Percentiles rank a stretch among this genome's conserved stretches.
Conservation (phyloP, 2,329 filamentous ascomycete species). For the Didymella lethalis region DNA sequence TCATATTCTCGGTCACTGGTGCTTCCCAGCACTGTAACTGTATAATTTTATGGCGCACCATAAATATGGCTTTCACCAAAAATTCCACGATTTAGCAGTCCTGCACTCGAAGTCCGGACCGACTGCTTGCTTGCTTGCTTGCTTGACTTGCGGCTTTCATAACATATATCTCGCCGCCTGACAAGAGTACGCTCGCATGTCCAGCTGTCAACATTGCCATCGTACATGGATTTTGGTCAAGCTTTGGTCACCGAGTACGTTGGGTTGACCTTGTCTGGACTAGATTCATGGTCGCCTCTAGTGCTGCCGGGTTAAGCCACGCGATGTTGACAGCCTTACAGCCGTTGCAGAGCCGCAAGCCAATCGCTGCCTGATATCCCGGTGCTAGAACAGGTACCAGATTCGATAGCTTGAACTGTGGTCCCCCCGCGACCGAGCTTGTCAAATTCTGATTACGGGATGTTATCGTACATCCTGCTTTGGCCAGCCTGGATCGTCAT, state of each 20-base stretch:
- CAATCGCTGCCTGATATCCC: background rate
- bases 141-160: background rate
- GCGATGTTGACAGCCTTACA: constrained; percentile 2
- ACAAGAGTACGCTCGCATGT: background rate
- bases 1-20: background rate
- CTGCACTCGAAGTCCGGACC: background rate
- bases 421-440: background rate
- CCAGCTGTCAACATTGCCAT: background rate
- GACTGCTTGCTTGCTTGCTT: background rate
- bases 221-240: background rate
- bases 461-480: background rate
- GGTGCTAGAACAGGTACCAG: constrained; percentile 1
- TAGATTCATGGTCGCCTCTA: background rate
- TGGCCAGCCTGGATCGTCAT: background rate
- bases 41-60: background rate
- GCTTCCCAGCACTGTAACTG: background rate
- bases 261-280: background rate
- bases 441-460: background rate
- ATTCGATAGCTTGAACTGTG: constrained; percentile 5
- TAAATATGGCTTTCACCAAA: background rate
- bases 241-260: constrained; percentile 1
- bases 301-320: constrained; percentile 2
- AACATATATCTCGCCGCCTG: background rate
- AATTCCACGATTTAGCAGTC: background rate
- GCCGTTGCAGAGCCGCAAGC: constrained; percentile 5